A percentile compares a stretch with the other conserved stretches of the same genome.
phyloP scores from a whole-genome alignment of 2,329 filamentous ascomycete species.

The Colletotrichum sp. region DNA sequence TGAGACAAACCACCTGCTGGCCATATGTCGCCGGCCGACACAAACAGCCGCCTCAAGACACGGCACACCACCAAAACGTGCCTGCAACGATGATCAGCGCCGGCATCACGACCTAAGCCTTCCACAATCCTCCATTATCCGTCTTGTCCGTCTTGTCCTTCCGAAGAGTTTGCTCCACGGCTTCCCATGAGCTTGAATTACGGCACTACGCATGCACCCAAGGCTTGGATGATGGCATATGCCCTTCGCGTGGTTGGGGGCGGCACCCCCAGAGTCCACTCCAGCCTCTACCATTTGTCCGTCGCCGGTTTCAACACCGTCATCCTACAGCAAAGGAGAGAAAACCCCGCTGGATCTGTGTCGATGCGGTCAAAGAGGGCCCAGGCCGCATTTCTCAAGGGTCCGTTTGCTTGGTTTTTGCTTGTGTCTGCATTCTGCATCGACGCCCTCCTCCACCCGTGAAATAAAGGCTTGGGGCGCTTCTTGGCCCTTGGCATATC shows the following conservation, averaged over 20 bases:
- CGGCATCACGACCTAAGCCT: constrained; percentile 7
- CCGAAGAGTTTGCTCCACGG: not conserved
- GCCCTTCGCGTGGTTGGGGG: not conserved
- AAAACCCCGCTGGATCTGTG: not conserved
- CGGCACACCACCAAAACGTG: not conserved
- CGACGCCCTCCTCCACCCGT: constrained; percentile 5
- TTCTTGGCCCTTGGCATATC: constrained; percentile 15
- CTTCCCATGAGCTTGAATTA: constrained; percentile 11
- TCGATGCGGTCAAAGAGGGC: not conserved
- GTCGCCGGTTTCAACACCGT: not conserved
- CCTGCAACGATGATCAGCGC: constrained; percentile 4
- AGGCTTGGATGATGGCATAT: constrained; percentile 19
- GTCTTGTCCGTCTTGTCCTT: not conserved
- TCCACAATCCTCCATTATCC: not conserved
- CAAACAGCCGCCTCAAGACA: not conserved
- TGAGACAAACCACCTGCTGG: not conserved
- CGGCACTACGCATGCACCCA: constrained; percentile 12
- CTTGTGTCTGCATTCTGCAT: not conserved
- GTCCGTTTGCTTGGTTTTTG: not conserved
- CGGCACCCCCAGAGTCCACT: not conserved
- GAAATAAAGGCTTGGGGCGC: not conserved
- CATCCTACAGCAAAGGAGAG: not conserved
- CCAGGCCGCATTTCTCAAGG: not conserved
- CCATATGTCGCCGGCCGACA: not conserved
- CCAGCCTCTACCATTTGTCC: not conserved